Base-by-base conservation (phyloP, 345 rosid species). In the Heritiera fomes region DNA sequence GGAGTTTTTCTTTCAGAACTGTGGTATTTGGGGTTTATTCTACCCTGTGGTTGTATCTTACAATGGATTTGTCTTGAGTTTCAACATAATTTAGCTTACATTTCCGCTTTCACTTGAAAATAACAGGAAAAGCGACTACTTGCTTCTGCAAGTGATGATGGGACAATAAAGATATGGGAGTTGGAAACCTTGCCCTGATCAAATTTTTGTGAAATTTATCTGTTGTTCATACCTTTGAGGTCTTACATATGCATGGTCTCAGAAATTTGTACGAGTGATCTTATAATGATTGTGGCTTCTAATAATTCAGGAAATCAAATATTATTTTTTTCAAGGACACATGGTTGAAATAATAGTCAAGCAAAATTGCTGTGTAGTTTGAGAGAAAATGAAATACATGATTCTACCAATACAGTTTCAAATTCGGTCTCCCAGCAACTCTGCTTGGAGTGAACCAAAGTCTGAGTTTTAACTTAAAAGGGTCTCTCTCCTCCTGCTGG, bases 71-170 rank as follows among this genome's bases (percentile, higher is more conserved):
- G 30, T 66, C 23, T 34, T 3, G 17, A 8, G 46, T 43, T 2
- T 63, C 14, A 41, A 46, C 7, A 41, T 53, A 53, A 53, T 5
- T 12, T 28, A 43, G 55, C 77, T 52, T 0, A 62, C 47, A 14
- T 18, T 34, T 30, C 13, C 20, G 34, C 4, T 30, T 53, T 43
- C 52, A 14, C 32, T 76, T 67, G 68, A 59, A 70, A 76, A 77
- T 78, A 40, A 32, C 90, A 92, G 97, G 91, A 81, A 59, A 83
- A 67, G 55, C 86, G 86, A 52, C 82, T 91, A 20, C 90, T 95
- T 77, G 97, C 98, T 8, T 95, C 98, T 41, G 88, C 90, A 1
- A 89, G 99, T 64, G 99, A 95, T 77, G 98, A 95, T 77, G 94
- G 91, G 70, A 87, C 79, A 2, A 86, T 93, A 83, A 91, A 89